Evolutionary conservation across 345 rosid genomes (phyloP), one percentile per base, ranked within the genome.

Genomic region (Erysimum cheiranthoides): DNA sequence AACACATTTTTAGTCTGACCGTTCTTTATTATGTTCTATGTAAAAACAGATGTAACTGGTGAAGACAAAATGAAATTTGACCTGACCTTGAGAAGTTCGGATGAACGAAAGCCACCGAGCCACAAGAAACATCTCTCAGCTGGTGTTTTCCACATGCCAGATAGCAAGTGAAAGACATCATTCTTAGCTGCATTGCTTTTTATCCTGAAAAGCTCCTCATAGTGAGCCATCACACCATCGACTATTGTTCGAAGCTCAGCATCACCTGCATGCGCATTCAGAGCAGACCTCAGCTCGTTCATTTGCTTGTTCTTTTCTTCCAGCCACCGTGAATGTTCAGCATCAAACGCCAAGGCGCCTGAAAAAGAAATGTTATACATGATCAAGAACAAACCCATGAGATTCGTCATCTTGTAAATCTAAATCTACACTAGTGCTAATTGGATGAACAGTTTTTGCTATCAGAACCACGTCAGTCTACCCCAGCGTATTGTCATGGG

Each of bases 121-220:
- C 98, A 96, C 84, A 96, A 74, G 83, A 96, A 96, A 80, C 99
- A 96, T 73, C 99, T 88, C 84, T 96, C 98, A 4, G 99, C 98
- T 70, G 97, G 99, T 12, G 99, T 93, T 81, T 96, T 96, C 99
- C 98, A 96, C 98, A 93, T 96, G 67, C 99, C 98, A 25, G 98
- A 96, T 25, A 93, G 82, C 75, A 96, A 82, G 84, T 96, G 99
- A 82, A 96, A 96, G 76, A 96, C 98, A 73, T 96, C 99, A 18
- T 89, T 88, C 87, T 91, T 91, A 27, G 98, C 97, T 70, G 98
- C 99, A 53, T 89, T 89, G 79, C 89, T 83, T 83, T 96, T 96
- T 83, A 93, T 83, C 98, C 86, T 89, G 84, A 88, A 93, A 79
- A 96, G 86, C 80, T 96, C 97, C 62, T 92, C 95, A 66, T 96